Conservation (phyloP, 176 grass and related monocot species). For the Aegilops umbellulata region DNA sequence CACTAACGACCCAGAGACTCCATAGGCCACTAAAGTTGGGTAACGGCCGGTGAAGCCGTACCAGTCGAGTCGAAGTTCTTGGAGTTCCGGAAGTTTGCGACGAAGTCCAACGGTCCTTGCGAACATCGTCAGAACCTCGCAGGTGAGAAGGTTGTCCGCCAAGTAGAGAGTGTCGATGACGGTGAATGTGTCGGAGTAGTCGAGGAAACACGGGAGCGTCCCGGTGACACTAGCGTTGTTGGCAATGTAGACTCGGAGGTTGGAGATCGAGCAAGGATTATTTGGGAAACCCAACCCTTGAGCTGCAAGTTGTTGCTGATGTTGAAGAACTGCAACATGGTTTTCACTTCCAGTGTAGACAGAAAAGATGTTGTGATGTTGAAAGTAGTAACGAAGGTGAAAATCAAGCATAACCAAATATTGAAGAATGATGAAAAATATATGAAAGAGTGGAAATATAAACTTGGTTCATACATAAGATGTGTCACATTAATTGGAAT, state of each 20-base stretch:
- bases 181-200: background rate
- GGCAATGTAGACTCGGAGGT: constrained; percentile 35
- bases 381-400: no score
- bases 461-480: no score
- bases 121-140: background rate
- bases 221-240: constrained; percentile 28
- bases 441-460: no score
- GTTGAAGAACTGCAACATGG: background rate
- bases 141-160: background rate
- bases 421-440: no score
- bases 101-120: constrained; percentile 11
- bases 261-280: background rate
- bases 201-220: constrained; percentile 27
- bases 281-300: constrained; percentile 6
- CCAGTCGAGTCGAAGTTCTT: constrained; percentile 18
- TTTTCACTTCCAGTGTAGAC: no score
- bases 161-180: constrained; percentile 25
- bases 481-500: no score
- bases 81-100: constrained; percentile 26
- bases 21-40: constrained; percentile 29
- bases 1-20: constrained; percentile 11
- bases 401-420: no score
- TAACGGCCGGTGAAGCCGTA: constrained; percentile 35
- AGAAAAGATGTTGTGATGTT: no score
- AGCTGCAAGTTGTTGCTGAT: constrained; percentile 39